Conservation (phyloP, 1,139 yeast genomes). For the Wickerhamiella infanticola region DNA sequence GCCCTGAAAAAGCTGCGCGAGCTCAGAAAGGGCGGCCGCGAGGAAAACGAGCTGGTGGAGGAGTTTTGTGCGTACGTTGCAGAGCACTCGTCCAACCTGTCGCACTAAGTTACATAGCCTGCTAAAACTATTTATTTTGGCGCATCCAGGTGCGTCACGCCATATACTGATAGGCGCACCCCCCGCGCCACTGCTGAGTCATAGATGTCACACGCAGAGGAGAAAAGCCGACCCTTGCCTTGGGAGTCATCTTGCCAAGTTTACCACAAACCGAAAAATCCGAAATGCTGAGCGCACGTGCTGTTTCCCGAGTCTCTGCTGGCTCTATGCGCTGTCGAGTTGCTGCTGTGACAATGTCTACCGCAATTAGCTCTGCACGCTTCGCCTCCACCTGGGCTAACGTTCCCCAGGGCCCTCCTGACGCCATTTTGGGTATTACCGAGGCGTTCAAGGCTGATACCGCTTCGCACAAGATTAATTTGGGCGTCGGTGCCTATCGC, state of each 20-base stretch:
- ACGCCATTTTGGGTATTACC: constrained; percentile 48
- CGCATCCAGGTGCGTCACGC: no score
- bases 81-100: no score
- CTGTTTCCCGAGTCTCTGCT: background rate
- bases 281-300: background rate
- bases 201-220: no score
- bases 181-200: no score
- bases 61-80: constrained; percentile 28
- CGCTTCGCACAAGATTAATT: constrained; percentile 52
- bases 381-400: constrained; percentile 20
- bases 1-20: constrained; percentile 46
- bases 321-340: background rate
- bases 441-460: constrained; percentile 37
- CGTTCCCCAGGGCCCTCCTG: constrained; percentile 47
- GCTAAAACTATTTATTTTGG: no score
- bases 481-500: constrained; percentile 94
- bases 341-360: background rate
- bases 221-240: no score
- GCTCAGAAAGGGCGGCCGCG: constrained; percentile 46
- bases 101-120: no score
- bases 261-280: no score
- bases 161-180: no score
- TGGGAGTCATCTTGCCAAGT: no score
- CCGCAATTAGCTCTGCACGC: background rate
- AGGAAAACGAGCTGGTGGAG: constrained; percentile 49